A percentile compares a stretch with the other conserved stretches of the same genome.
phyloP scores from a whole-genome alignment of 371 early-diverging fungal genomes.

The Actinomortierella wolfii region DNA sequence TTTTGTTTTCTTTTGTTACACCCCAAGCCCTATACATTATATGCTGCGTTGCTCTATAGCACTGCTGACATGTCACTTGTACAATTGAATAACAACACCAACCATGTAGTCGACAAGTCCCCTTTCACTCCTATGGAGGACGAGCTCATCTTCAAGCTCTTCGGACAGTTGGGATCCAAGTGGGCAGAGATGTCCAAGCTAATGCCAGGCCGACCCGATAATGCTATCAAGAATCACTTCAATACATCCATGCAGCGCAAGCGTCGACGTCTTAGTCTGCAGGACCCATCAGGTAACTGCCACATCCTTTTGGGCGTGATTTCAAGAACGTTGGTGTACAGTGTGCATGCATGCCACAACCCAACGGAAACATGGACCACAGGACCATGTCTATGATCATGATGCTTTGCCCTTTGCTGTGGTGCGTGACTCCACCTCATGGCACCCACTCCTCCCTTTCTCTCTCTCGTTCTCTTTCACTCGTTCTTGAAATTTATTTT shows the following conservation, averaged over 20 bases:
- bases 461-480: no score
- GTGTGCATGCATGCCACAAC: no score
- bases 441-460: no score
- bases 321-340: no score
- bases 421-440: no score
- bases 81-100: slow-evolving; percentile 10
- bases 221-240: slow-evolving; percentile 49
- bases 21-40: background rate
- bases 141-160: slow-evolving; percentile 39
- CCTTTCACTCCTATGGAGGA: slow-evolving; percentile 48
- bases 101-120: slow-evolving; percentile 39
- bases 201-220: slow-evolving; percentile 47
- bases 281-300: slow-evolving; percentile 42
- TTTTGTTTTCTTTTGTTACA: background rate
- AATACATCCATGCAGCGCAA: slow-evolving; percentile 50
- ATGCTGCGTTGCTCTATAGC: background rate
- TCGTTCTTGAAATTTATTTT: no score
- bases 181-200: slow-evolving; percentile 52
- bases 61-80: background rate
- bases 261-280: slow-evolving; percentile 38
- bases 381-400: no score
- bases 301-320: no score
- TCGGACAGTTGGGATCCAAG: slow-evolving; percentile 44
- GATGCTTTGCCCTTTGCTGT: no score
- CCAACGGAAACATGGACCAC: no score